A percentile compares a stretch with the other conserved stretches of the same genome.
Evolutionary conservation across 768 basidiomycete genomes (phyloP).

Genomic region (Tephrocybe sp.): DNA sequence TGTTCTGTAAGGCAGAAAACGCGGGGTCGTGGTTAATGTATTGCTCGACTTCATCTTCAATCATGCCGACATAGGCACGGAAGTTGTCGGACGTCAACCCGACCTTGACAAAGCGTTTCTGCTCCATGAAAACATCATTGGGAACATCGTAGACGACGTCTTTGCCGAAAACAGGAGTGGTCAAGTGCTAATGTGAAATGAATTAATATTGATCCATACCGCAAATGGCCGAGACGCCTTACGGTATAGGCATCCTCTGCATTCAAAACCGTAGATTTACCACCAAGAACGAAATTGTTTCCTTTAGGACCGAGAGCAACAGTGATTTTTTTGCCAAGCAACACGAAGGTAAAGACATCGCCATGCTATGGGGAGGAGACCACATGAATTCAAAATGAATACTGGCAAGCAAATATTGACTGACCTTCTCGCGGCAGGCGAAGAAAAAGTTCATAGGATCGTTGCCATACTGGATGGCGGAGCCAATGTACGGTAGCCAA

Average conservation of each 20-base stretch:
- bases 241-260: slow-evolving; percentile 98
- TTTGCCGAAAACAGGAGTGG: slow-evolving; percentile 94
- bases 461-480: slow-evolving; percentile 84
- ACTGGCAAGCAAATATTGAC: slow-evolving; percentile 9
- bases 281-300: slow-evolving; percentile 92
- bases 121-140: slow-evolving; percentile 97
- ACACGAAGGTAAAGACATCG: slow-evolving; percentile 92
- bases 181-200: slow-evolving; percentile 60
- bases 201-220: background rate
- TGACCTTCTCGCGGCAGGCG: slow-evolving; percentile 72
- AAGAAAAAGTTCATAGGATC: slow-evolving; percentile 91
- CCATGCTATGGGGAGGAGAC: slow-evolving; percentile 62
- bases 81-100: slow-evolving; percentile 93
- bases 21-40: slow-evolving; percentile 65
- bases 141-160: slow-evolving; percentile 98
- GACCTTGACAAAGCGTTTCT: slow-evolving; percentile 97
- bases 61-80: slow-evolving; percentile 77
- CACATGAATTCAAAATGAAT: background rate
- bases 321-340: slow-evolving; percentile 87
- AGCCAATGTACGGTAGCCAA: slow-evolving; percentile 87
- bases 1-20: slow-evolving; percentile 61
- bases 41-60: slow-evolving; percentile 70
- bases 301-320: slow-evolving; percentile 90
- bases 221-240: slow-evolving; percentile 12
- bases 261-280: slow-evolving; percentile 86